Evolutionary conservation across 2,329 filamentous ascomycete species (phyloP).

Genomic region (Diaporthe sp.): DNA sequence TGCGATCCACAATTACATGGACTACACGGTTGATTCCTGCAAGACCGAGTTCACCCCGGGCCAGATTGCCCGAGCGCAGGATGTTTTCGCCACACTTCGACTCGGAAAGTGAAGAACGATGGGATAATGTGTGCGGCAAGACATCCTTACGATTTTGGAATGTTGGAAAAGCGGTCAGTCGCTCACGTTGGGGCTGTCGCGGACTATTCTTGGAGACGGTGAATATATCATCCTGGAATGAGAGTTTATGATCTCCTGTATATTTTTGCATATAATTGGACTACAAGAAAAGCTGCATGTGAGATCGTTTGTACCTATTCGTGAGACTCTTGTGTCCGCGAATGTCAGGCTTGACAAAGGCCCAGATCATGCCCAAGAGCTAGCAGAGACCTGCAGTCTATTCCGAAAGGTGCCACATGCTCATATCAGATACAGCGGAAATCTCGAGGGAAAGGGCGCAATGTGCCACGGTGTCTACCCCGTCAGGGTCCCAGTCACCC

Average conservation of each 20-base stretch:
- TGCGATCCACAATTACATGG: conserved; percentile 8
- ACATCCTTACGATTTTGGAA: no score
- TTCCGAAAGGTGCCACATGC: neutral
- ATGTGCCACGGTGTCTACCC: neutral
- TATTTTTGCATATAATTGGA: neutral
- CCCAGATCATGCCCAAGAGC: neutral
- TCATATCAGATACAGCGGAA: neutral
- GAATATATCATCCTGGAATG: neutral
- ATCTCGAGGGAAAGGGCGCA: neutral
- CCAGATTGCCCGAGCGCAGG: conserved; percentile 13
- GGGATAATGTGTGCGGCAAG: neutral
- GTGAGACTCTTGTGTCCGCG: neutral
- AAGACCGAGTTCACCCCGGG: conserved; percentile 13
- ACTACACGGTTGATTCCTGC: conserved; percentile 3
- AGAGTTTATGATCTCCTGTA: neutral
- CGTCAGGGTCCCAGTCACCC: no score
- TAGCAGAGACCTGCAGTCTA: neutral
- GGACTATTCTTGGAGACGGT: no score
- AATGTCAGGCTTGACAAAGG: neutral
- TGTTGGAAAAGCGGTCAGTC: neutral
- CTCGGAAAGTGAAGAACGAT: neutral
- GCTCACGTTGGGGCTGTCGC: neutral
- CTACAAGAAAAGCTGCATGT: no score
- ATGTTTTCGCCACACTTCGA: neutral
- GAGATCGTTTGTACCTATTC: no score